These are phyloP conservation scores for Dactylonectria estremocensis DNA, from an alignment of 2,329 filamentous ascomycete species.

Conservation along the genomic window DNA sequence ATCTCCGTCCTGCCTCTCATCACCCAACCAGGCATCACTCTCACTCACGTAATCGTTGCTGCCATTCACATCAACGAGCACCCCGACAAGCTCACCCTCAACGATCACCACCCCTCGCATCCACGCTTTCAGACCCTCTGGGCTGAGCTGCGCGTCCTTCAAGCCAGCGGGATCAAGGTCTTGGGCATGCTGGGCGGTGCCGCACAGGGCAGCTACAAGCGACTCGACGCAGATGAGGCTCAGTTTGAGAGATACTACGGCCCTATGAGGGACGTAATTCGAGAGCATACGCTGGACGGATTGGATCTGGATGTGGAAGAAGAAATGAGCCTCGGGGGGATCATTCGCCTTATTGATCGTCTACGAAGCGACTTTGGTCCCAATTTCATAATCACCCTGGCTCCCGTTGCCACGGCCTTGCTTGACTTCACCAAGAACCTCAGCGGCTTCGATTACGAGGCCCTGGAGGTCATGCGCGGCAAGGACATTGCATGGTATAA, in stretches of 20 bases:
- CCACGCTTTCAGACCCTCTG: conserved; percentile 80
- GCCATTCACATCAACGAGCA: conserved; percentile 86
- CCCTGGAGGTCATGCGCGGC: conserved; percentile 78
- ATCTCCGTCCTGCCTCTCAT: conserved; percentile 70
- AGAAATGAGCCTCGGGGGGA: conserved; percentile 75
- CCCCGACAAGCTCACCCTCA: conserved; percentile 80
- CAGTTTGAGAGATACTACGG: conserved; percentile 82
- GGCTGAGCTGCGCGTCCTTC: conserved; percentile 81
- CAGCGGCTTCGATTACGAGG: conserved; percentile 85
- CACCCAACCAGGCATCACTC: conserved; percentile 61
- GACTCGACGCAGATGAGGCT: conserved; percentile 69
- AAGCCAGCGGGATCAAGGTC: conserved; percentile 82
- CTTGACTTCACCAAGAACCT: conserved; percentile 72
- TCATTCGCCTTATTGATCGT: conserved; percentile 77
- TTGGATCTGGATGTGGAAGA: conserved; percentile 89
- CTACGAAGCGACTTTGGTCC: conserved; percentile 79
- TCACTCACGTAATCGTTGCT: conserved; percentile 88
- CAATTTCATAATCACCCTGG: conserved; percentile 83
- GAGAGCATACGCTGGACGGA: conserved; percentile 74
- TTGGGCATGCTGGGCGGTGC: conserved; percentile 92
- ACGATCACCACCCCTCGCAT: conserved; percentile 82
- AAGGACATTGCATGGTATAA: conserved; percentile 87
- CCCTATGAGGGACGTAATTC: conserved; percentile 77
- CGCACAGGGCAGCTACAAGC: conserved; percentile 78
- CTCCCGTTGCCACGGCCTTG: conserved; percentile 84